Conservation (phyloP, 352 stramenopile species). For the Phytophthora agathidicida region DNA sequence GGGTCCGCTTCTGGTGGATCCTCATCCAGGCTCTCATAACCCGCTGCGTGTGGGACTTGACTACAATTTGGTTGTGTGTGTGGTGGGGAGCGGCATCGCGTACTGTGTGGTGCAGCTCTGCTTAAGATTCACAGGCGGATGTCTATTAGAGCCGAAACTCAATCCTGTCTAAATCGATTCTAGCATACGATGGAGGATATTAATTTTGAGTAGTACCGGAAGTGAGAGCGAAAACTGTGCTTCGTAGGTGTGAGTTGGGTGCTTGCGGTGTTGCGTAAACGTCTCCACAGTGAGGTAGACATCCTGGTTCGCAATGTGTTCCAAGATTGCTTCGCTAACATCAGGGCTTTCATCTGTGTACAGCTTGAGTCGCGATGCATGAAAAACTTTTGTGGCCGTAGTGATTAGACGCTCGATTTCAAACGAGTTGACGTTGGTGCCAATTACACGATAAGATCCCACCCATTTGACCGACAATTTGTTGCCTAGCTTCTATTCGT, state of each 20-base stretch:
- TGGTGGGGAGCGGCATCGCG: too few relatives aligned
- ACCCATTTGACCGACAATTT: conserved; percentile 14
- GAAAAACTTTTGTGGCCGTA: neutral
- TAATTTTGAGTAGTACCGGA: too few relatives aligned
- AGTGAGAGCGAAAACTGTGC: too few relatives aligned
- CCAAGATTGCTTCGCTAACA: conserved; percentile 8
- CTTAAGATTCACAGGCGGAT: too few relatives aligned
- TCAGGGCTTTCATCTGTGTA: conserved; percentile 3
- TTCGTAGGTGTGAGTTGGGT: neutral
- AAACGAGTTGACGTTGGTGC: conserved; percentile 10
- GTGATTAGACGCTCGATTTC: conserved; percentile 10
- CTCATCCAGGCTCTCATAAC: too few relatives aligned
- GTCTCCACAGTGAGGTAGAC: conserved; percentile 8
- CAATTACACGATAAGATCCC: conserved; percentile 7
- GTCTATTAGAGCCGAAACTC: too few relatives aligned
- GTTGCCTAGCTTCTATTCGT: conserved; percentile 9
- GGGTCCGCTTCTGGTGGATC: too few relatives aligned
- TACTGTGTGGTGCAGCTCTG: too few relatives aligned
- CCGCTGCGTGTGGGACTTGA: too few relatives aligned
- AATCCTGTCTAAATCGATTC: too few relatives aligned
- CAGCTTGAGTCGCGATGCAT: conserved; percentile 6
- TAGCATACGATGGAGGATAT: too few relatives aligned
- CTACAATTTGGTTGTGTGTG: too few relatives aligned
- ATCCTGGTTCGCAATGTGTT: conserved; percentile 10
- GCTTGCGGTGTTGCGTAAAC: conserved; percentile 6